Evolutionary conservation across 75 land plant genomes (phyloP), one percentile per base, ranked within the genome.

Genomic region (Ceratopteris richardii): DNA sequence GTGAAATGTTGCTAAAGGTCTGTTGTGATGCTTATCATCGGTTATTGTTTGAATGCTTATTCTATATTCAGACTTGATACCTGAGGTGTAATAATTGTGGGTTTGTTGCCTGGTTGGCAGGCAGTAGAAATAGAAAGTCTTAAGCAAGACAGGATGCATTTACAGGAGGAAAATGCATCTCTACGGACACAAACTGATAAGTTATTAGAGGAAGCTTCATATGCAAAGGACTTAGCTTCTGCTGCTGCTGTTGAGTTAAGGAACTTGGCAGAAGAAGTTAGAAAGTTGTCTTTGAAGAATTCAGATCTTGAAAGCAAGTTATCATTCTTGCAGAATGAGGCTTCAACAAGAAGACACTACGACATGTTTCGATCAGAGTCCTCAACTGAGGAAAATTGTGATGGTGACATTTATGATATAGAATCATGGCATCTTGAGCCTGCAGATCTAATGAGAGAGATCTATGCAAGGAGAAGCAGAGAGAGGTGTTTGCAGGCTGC

Each of bases 181-280:
- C 57, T 88, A 40, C 78, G 64, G 30, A 71, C 60, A 16, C 84
- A 86, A 50, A 85, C 74, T 54, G 86, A 80, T 61, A 85, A 89
- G 61, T 43, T 93, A 26, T 70, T 82, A 62, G 85, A 85, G 52
- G 98, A 93, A 77, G 81, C 98, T 27, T 78, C 85, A 41, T 93
- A 88, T 68, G 98, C 98, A 28, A 88, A 89, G 56, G 96, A 89
- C 46, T 66, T 93, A 31, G 98, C 98, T 19, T 88, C 98, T 57
- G 82, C 90, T 69, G 98, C 98, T 58, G 98, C 96, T 57, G 85
- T 82, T 60, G 98, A 93, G 69, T 67, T 93, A 36, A 93, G 89
- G 66, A 85, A 81, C 62, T 60, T 93, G 70, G 86, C 96, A 21
- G 79, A 77, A 54, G 90, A 93, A 77, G 82, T 85, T 4, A 93